Conservation (phyloP, 768 basidiomycete genomes). For the Agrocybe praecox region DNA sequence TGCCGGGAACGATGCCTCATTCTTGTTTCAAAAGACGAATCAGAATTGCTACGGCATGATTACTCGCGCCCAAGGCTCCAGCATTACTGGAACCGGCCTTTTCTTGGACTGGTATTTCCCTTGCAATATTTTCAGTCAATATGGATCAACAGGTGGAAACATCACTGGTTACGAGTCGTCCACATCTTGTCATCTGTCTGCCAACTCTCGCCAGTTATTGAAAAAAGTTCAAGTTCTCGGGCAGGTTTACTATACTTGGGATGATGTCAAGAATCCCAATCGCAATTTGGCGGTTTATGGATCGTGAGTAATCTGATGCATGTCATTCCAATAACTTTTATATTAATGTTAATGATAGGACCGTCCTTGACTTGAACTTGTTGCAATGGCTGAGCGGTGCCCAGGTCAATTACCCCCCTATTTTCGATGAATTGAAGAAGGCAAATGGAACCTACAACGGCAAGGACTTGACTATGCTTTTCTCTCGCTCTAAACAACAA, state of each 20-base stretch:
- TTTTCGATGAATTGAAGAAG: conserved; percentile 80
- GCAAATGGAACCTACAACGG: conserved; percentile 75
- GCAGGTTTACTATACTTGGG: conserved; percentile 94
- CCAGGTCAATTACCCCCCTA: conserved; percentile 78
- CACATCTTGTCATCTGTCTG: conserved; percentile 74
- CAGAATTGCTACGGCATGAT: conserved; percentile 80
- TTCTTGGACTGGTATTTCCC: conserved; percentile 95
- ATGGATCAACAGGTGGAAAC: conserved; percentile 62
- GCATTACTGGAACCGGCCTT: conserved; percentile 64
- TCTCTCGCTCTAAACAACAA: conserved; percentile 72
- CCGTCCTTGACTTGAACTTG: conserved; percentile 86
- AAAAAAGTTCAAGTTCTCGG: conserved; percentile 59
- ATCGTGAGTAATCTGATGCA: conserved; percentile 58
- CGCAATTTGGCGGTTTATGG: conserved; percentile 94
- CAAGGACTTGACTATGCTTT: conserved; percentile 85
- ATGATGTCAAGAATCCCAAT: conserved; percentile 65
- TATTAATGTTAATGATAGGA: conserved; percentile 40
- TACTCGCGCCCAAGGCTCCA: conserved; percentile 67
- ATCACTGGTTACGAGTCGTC: conserved; percentile 63
- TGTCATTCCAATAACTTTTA: not conserved
- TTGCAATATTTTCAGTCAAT: conserved; percentile 88
- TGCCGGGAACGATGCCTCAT: conserved; percentile 88
- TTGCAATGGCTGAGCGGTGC: conserved; percentile 82
- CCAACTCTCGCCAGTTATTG: conserved; percentile 55
- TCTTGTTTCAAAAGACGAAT: conserved; percentile 94